phyloP scores from a whole-genome alignment of 331 rosid genomes.

The Spiraea crenata region DNA sequence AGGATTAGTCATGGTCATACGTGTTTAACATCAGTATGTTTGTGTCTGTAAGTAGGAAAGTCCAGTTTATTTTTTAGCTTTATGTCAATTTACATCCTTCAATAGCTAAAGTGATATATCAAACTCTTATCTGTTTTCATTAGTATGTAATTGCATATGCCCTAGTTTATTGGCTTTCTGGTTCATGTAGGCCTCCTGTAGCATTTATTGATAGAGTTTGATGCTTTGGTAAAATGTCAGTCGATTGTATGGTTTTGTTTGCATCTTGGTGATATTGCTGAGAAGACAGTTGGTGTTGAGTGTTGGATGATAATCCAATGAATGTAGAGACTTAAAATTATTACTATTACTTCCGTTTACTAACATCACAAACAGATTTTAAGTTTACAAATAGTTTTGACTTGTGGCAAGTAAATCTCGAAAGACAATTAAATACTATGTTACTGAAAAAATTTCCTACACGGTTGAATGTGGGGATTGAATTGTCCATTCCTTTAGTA shows the following conservation, averaged over 20 bases:
- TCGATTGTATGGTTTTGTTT: not conserved
- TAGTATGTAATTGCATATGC: not conserved
- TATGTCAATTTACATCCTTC: slow-evolving; percentile 13
- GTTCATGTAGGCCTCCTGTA: not conserved
- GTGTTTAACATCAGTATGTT: slow-evolving; percentile 14
- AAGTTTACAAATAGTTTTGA: not conserved
- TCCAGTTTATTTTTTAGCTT: slow-evolving; percentile 17
- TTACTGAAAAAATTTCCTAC: not conserved
- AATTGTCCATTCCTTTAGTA: not conserved
- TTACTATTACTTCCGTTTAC: not conserved
- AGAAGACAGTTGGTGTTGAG: not conserved
- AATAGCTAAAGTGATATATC: slow-evolving; percentile 3
- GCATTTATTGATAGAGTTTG: not conserved
- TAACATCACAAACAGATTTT: not conserved
- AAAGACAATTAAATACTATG: not conserved
- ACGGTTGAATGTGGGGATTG: not conserved
- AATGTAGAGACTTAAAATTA: not conserved
- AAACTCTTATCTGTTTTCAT: not conserved
- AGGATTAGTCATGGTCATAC: slow-evolving; percentile 42
- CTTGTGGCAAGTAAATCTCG: not conserved
- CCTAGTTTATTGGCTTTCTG: no score
- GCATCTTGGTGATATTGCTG: not conserved
- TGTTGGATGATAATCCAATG: not conserved
- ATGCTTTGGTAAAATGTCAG: not conserved
- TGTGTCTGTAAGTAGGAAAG: slow-evolving; percentile 31